Conservation (phyloP, 2,329 filamentous ascomycete species). For the Periconia macrospinosa region DNA sequence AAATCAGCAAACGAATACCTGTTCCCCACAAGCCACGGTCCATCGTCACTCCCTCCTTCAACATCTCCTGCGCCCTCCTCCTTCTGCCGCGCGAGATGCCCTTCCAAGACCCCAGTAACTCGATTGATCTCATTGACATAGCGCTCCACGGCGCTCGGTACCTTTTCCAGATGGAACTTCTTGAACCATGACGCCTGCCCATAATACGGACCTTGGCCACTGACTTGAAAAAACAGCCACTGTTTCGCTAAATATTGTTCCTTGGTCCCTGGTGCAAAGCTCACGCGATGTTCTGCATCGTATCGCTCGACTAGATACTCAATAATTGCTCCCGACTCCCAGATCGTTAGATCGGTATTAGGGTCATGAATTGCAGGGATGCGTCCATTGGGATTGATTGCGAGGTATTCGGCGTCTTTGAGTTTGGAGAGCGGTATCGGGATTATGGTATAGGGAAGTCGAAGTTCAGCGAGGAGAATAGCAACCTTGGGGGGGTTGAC, state of each 20-base stretch:
- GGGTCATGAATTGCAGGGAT: constrained; percentile 51
- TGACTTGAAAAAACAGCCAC: constrained; percentile 51
- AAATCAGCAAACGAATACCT: constrained; percentile 31
- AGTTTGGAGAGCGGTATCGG: constrained; percentile 42
- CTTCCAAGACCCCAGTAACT: constrained; percentile 51
- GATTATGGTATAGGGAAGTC: constrained; percentile 43
- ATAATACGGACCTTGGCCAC: constrained; percentile 53
- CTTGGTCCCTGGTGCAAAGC: constrained; percentile 33
- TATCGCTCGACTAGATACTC: constrained; percentile 50
- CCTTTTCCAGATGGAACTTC: constrained; percentile 43
- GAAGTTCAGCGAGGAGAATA: constrained; percentile 50
- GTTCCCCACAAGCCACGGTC: constrained; percentile 33
- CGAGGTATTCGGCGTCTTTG: constrained; percentile 45
- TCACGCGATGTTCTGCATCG: constrained; percentile 45
- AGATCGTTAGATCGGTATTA: constrained; percentile 46
- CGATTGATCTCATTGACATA: constrained; percentile 53
- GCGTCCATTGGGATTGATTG: constrained; percentile 44
- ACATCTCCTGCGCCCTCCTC: constrained; percentile 6
- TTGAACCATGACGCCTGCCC: constrained; percentile 43
- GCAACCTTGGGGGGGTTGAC: constrained; percentile 51
- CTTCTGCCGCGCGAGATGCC: constrained; percentile 34
- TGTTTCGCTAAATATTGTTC: constrained; percentile 47
- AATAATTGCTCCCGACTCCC: constrained; percentile 51
- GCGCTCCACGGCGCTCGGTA: constrained; percentile 50
- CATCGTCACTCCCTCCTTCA: constrained; percentile 10